Evolutionary conservation across 768 basidiomycete genomes (phyloP), one percentile per base, ranked within the genome.

Genomic region (Lactarius trivialis): DNA sequence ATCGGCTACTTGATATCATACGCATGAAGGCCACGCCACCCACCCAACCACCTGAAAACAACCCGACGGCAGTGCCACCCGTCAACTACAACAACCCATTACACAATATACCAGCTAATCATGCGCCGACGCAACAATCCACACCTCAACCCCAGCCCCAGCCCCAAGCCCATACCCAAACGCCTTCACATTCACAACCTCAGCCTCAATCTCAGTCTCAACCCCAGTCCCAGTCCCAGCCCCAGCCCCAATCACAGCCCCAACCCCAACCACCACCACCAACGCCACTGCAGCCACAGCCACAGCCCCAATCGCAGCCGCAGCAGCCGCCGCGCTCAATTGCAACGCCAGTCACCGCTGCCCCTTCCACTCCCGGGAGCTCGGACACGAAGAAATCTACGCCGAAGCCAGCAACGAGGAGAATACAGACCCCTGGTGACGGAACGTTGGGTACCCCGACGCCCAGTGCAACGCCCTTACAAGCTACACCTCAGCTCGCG

Each of bases 381-480:
- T n/a, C 63, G 21, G 63, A 64, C 9, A 50, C 57, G 33, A 68
- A 63, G 56, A 61, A 57, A 39, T 63, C 65, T 28, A 48, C 67
- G 17, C 59, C 66, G 34, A 60, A 68, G 45, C 62, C 34, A 21
- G 51, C 58, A 24, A 21, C 39, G n/a, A 64, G 45, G 63, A 60
- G 50, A 55, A 64, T 21, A 11, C 67, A 68, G 28, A 64, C 52
- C 19, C 50, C 65, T 24, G 45, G 56, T 48, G 53, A 56, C 24
- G 54, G 57, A 7, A 52, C 53, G 33, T 30, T 58, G 65, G 59
- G 63, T 69, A 26, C 74, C 64, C 70, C 73, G 17, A 69, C 66
- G 8, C 68, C 68, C 5, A 55, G 36, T 24, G 58, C 58, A 26
- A 68, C 74, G 36, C 70, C 73, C 9, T 69, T 70, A 9, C 73